A percentile compares a stretch with the other conserved stretches of the same genome.
phyloP scores from a whole-genome alignment of 1,284 basidiomycete species.

The Anthracocystis setariae region DNA sequence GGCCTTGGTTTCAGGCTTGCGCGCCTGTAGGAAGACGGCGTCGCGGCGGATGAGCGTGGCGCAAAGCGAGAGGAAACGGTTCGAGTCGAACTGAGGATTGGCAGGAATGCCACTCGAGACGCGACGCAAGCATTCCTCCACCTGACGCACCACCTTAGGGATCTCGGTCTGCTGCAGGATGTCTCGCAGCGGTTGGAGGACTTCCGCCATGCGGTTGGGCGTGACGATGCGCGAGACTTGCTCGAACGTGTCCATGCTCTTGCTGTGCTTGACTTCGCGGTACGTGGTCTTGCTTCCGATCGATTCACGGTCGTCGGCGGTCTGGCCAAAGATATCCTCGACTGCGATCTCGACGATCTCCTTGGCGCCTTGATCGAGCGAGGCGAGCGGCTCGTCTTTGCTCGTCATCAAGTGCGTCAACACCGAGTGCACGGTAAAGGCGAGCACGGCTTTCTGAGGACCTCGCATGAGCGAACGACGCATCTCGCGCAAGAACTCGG shows the following conservation, averaged over 20 bases:
- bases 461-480: conserved; percentile 85
- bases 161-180: conserved; percentile 88
- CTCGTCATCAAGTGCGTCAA: conserved; percentile 73
- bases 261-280: conserved; percentile 63
- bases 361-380: conserved; percentile 76
- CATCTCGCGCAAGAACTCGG: conserved; percentile 81
- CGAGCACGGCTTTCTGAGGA: conserved; percentile 92
- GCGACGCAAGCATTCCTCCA: conserved; percentile 87
- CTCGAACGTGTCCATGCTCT: conserved; percentile 67
- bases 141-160: conserved; percentile 81
- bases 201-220: conserved; percentile 74
- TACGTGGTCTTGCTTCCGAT: conserved; percentile 91
- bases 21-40: conserved; percentile 69
- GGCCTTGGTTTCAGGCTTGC: conserved; percentile 39
- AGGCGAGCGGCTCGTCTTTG: conserved; percentile 72
- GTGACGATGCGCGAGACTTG: conserved; percentile 58
- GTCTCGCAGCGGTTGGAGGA: conserved; percentile 83
- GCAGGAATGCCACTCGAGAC: conserved; percentile 85
- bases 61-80: conserved; percentile 82
- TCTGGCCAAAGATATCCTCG: conserved; percentile 94
- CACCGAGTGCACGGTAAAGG: conserved; percentile 84
- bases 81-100: conserved; percentile 78
- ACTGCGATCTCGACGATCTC: conserved; percentile 83
- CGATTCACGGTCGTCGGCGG: conserved; percentile 85
- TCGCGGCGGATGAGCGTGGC: conserved; percentile 91